Base-by-base conservation (phyloP, 305 asterid genomes). In the Vinca major region DNA sequence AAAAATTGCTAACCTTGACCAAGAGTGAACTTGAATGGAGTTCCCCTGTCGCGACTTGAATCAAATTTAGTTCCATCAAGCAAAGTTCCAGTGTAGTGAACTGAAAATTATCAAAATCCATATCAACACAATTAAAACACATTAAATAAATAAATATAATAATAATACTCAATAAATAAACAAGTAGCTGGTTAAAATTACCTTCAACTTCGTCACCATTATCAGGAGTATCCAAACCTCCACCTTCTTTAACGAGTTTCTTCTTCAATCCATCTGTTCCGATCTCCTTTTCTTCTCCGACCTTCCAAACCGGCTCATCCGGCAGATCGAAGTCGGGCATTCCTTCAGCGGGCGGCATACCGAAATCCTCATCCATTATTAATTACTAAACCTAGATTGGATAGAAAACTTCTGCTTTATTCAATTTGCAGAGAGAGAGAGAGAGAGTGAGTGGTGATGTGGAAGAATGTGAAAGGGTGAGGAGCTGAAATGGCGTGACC, bases 21-120 rank as follows among this genome's bases (percentile, higher is more conserved):
- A 41, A 92, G 97, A 71, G 96, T 82, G 86, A 92, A 92, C 55
- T 81, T 81, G 76, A 92, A 90, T 13, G 96, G 93, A 54, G 81
- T 75, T 2, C 85, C 90, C 80, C 93, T 81, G 68, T 92, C 96
- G 7, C 96, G 96, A 67, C 97, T 92, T 7, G 98, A 92, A 75
- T 92, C 98, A 33, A 92, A 92, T 80, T 92, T 84, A 8, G 96
- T 87, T 2, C 97, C 97, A 61, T 92, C 97, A 36, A 92, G 83
- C 81, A 92, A 65, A 63, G 96, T 90, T 41, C 97, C 96, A 36
- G 96, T 90, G 43, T 92, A 92, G 70, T 92, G 97, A 72, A 92
- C 97, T 92, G 84, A 49, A 20, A 77, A 26, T 26, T 45, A 63
- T 26, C 67, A 69, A 75, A 70, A 11, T 12, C 47, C 19, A 37